Conservation (phyloP, 805 yeast genomes). For the Candida succiphila region DNA sequence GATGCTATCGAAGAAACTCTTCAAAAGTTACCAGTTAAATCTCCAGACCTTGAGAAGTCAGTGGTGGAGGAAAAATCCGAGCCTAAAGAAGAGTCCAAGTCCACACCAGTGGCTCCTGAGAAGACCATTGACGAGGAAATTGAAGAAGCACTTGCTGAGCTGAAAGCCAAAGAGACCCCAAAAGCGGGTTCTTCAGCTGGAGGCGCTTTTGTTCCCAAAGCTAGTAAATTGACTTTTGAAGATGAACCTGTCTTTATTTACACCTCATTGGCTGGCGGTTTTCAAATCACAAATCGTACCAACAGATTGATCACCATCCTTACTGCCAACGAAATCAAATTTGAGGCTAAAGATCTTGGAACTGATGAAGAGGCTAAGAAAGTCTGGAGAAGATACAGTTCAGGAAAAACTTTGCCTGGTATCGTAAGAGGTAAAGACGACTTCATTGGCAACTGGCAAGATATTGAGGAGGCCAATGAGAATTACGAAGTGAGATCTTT, state of each 20-base stretch:
- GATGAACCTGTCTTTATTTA: slow-evolving; percentile 63
- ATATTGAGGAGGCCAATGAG: slow-evolving; percentile 80
- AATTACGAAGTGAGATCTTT: slow-evolving; percentile 55
- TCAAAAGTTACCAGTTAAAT: slow-evolving; percentile 12
- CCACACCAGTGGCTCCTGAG: not conserved
- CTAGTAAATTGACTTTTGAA: slow-evolving; percentile 24
- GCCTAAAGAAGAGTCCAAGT: slow-evolving; percentile 1
- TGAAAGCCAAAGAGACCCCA: not conserved
- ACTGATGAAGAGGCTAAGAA: slow-evolving; percentile 81
- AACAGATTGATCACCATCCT: slow-evolving; percentile 67
- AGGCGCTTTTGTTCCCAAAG: slow-evolving; percentile 23
- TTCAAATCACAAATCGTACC: slow-evolving; percentile 69
- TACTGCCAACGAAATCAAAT: slow-evolving; percentile 61
- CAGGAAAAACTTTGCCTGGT: slow-evolving; percentile 74
- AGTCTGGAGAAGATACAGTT: slow-evolving; percentile 69
- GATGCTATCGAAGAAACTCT: slow-evolving; percentile 4
- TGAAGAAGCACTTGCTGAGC: slow-evolving; percentile 1
- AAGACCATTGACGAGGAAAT: slow-evolving; percentile 3
- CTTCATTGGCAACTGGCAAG: slow-evolving; percentile 77
- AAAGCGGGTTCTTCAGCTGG: slow-evolving; percentile 5
- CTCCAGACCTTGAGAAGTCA: slow-evolving; percentile 13
- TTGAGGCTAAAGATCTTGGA: slow-evolving; percentile 68
- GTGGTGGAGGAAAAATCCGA: slow-evolving; percentile 10
- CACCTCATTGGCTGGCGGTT: slow-evolving; percentile 85
- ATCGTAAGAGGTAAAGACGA: slow-evolving; percentile 77